phyloP scores from a whole-genome alignment of 2,329 filamentous ascomycete genomes.

The Aureobasidium namibiae region DNA sequence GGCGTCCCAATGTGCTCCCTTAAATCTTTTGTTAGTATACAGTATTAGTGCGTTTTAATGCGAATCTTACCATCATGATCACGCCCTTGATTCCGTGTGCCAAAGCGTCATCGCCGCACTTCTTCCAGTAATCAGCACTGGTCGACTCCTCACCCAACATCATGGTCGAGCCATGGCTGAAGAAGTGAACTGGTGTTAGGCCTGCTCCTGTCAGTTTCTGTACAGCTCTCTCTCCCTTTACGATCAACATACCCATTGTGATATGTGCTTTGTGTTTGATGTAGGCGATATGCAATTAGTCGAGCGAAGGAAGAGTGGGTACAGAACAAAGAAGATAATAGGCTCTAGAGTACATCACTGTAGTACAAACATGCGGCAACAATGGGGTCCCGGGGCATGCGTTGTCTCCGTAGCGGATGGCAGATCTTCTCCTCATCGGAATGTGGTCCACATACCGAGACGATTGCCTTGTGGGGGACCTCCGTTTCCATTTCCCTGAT shows the following conservation, averaged over 20 bases:
- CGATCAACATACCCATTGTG: neutral
- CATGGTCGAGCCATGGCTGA: conserved; percentile 65
- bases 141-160: conserved; percentile 58
- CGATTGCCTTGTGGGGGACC: neutral
- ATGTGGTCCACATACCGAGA: too few species aligned
- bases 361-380: neutral
- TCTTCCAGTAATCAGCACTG: conserved; percentile 58
- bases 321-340: neutral
- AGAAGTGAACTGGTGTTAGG: conserved; percentile 53
- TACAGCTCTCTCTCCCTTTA: neutral
- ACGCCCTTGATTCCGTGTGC: conserved; percentile 52
- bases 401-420: neutral
- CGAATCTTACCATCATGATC: conserved; percentile 52
- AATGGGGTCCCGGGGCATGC: neutral
- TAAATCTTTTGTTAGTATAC: conserved; percentile 3
- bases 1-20: conserved; percentile 61
- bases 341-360: neutral
- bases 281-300: neutral
- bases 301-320: neutral
- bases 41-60: neutral
- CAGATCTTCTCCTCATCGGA: conserved; percentile 2
- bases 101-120: conserved; percentile 55
- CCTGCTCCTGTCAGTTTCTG: conserved; percentile 11
- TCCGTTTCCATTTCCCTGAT: neutral
- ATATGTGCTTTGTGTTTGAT: neutral